Evolutionary conservation across 208 protist species (phyloP), one percentile per base, ranked within the genome.

Genomic region (Wallacemonas sp.): DNA sequence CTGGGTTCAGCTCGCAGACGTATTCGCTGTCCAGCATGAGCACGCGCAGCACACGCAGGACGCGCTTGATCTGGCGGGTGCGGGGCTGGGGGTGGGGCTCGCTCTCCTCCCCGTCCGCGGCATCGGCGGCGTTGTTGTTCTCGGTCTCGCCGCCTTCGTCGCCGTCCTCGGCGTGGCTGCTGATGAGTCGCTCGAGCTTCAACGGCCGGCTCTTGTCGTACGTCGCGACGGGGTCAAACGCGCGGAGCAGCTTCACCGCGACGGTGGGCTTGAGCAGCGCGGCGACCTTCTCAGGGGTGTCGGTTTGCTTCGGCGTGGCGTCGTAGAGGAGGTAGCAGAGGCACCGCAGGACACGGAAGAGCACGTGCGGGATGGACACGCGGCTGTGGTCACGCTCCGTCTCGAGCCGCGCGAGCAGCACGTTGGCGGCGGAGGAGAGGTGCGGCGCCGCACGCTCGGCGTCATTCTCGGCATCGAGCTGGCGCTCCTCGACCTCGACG

Each of bases 201-300:
- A 90, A 62, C 34, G 79, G 73, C 11, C 74, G 41, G 12, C 58
- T 27, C 32, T 69, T 71, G 36, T 84, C 69, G 70, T 95, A 95
- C 3, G 72, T 72, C 17, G 74, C 82, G 9, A 92, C 73, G 1
- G 92, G 92, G 73, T 93, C 85, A 57, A 96, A 93, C 36, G 83
- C 79, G 17, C 82, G 81, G 9, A 96, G 74, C 16, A 85, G 72
- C 64, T 92, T 74, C 62, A 81, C 80, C 29, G 90, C 66, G 9
- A 85, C 79, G 29, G 85, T 81, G 1, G 92, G 92, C 74, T 97
- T 97, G 57, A 96, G 44, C 29, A 94, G 60, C 16, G 84, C 79
- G 0, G 84, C 81, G 43, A 96, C 86, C 76, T 94, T 90, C 26
- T 60, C 78, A 30, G 86, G 72, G 0, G 87, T 86, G 49, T 76